Percentiles rank a stretch among this genome's conserved stretches.
Evolutionary conservation across 331 rosid genomes (phyloP).

Genomic region (Prunus yedoensis): DNA sequence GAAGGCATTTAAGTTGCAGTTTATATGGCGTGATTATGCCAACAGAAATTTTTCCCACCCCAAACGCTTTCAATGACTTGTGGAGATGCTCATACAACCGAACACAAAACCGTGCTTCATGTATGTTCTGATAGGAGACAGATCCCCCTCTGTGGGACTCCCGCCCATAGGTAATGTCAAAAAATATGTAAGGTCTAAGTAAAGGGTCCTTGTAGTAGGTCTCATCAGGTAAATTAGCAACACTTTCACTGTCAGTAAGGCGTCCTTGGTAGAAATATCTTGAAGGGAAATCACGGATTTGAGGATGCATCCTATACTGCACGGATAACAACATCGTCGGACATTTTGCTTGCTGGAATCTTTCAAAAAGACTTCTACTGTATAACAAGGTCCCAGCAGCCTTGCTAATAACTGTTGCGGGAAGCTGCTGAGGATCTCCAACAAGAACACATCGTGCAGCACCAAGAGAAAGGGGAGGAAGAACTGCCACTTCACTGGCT

Average conservation of each 20-base stretch:
- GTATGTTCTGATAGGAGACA: conserved; percentile 82
- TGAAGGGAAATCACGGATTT: conserved; percentile 96
- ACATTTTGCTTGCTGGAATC: conserved; percentile 96
- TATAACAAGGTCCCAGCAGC: conserved; percentile 98
- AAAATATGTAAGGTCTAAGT: conserved; percentile 87
- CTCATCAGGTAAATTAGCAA: conserved; percentile 78
- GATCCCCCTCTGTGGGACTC: conserved; percentile 99
- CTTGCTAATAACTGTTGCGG: conserved; percentile 98
- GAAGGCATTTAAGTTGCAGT: conserved; percentile 96
- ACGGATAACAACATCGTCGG: conserved; percentile 96
- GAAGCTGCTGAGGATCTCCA: conserved; percentile 99
- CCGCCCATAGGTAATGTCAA: conserved; percentile 92
- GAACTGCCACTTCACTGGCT: conserved; percentile 95
- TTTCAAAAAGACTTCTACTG: conserved; percentile 94
- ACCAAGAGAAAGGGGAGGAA: conserved; percentile 97
- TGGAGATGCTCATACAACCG: conserved; percentile 87
- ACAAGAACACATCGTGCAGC: conserved; percentile 99
- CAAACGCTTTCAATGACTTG: conserved; percentile 59
- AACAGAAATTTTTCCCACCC: conserved; percentile 66
- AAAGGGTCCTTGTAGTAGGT: conserved; percentile 75
- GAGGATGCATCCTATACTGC: conserved; percentile 99
- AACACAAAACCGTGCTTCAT: conserved; percentile 94
- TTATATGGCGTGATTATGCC: conserved; percentile 98
- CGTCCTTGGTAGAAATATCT: conserved; percentile 98
- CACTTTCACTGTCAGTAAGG: conserved; percentile 89